These are phyloP conservation scores for Astraeus odoratus DNA, from an alignment of 768 basidiomycete species.

Conservation along the genomic window DNA sequence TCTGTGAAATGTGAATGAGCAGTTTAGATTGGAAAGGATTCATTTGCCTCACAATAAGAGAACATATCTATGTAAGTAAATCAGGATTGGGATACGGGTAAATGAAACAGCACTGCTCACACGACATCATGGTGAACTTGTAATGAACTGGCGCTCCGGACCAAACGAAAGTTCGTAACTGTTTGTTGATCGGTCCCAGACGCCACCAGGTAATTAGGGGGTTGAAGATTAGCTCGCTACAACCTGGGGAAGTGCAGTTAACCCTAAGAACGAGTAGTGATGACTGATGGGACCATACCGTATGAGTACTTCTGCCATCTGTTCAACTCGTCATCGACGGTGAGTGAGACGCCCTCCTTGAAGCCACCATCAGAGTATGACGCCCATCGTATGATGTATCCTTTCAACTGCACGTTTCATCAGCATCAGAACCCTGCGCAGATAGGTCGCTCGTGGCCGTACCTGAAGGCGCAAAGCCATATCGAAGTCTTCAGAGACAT, in stretches of 20 bases:
- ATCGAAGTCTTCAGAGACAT: conserved; percentile 67
- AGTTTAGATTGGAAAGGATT: neutral
- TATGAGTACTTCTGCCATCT: conserved; percentile 89
- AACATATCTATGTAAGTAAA: conserved; percentile 34
- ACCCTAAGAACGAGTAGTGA: too few species aligned
- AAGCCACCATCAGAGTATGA: conserved; percentile 81
- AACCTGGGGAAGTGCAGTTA: neutral
- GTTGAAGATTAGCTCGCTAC: conserved; percentile 54
- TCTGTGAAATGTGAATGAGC: conserved; percentile 9
- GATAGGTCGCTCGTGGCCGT: neutral
- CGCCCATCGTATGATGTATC: conserved; percentile 41
- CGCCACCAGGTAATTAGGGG: conserved; percentile 74
- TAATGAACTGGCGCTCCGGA: conserved; percentile 72
- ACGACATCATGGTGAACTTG: conserved; percentile 61
- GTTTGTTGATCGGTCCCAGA: conserved; percentile 76
- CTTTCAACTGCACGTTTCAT: conserved; percentile 3
- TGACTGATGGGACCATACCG: conserved; percentile 26
- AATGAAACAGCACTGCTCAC: conserved; percentile 21
- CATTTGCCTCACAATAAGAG: conserved; percentile 38
- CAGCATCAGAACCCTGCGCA: conserved; percentile 53
- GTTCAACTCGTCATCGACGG: conserved; percentile 86
- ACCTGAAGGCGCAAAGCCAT: conserved; percentile 55
- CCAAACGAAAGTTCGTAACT: conserved; percentile 73
- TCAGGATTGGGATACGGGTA: neutral
- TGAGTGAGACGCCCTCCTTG: conserved; percentile 90